Evolutionary conservation across 805 yeast genomes (phyloP), one percentile per base, ranked within the genome.

Genomic region (Metschnikowia picachoensis): DNA sequence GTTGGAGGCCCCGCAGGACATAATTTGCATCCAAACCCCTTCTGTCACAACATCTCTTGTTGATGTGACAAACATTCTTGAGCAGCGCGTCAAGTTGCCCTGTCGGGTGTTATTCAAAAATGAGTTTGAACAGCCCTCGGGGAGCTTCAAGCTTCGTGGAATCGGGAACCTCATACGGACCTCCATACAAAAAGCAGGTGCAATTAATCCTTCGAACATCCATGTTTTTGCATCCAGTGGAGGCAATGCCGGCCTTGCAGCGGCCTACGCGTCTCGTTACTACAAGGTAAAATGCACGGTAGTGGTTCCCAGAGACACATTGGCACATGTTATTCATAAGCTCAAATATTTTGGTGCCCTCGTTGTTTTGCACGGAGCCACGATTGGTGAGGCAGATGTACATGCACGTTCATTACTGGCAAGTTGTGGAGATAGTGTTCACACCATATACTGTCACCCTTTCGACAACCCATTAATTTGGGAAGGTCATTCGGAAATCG

Each of bases 61-160:
- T 1, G 76, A 68, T 43, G 70, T 72, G 43, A 59, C 72, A n/a
- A 16, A 62, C 36, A 15, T 34, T 3, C 30, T 55, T 33, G 30
- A 46, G 33, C 37, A 45, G 2, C n/a, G 36, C 2, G 3, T 25
- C n/a, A 28, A 54, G 43, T 39, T 63, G 60, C 62, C 59, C 8
- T 75, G 76, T 48, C 62, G 70, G 11, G 61, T 78, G 1, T 64
- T 70, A 31, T 61, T 78, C 44, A 79, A 79, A 51, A 70, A 73
- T 49, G 83, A 80, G 52, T 67, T 64, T 41, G 68, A 73, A 29
- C 83, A 79, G 53, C 83, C 83, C 6, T 70, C 80, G 11, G 83
- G 83, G 0, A 74, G 80, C 46, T 79, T 79, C 64, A 79, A 79
- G 59, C 64, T 78, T 16, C 64, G 84, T 53, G 83, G 84, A 0